Base-by-base conservation (phyloP, 768 basidiomycete species). In the Lactarius hengduanensis region DNA sequence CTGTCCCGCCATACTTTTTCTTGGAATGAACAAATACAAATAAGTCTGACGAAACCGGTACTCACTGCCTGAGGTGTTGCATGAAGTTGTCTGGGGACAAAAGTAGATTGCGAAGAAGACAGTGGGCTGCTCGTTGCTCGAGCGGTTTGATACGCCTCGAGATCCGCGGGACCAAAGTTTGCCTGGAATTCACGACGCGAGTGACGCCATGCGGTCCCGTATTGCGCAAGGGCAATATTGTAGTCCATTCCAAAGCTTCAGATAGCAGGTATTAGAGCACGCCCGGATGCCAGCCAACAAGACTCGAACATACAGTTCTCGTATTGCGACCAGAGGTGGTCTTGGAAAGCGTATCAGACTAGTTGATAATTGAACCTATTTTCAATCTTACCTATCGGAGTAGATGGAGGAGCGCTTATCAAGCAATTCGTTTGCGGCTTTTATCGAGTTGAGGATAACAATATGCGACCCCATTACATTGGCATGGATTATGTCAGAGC, bases 21-120 rank as follows among this genome's bases (percentile, higher is more conserved):
- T 22, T 13, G 11, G 10, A 13, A 50, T 50, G 10, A 50, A 50
- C 16, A 41, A 40, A 16, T 40, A 22, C 18, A n/a, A 47, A 22
- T 47, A 50, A 50, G 47, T 13, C 22, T 10, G 47, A 22, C 4
- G n/a, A 4, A 50, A 13, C n/a, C 2, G 8, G n/a, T 22, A 50
- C 47, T 50, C 47, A 50, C 47, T 50, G 47, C 47, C 47, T 50
- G 47, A 50, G n/a, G 22, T 50, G 47, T 11, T 50, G 47, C 20
- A 22, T 4, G 11, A 50, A 50, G 11, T 50, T 50, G 2, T 50
- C 47, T 22, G 47, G 47, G 4, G 47, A 50, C 2, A 20, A n/a
- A 11, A 45, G 43, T 8, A 45, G 43, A 45, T 45, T 45, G 43
- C 43, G 43, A n/a, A 45, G 43, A 45, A 45, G 43, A 10, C 43